Conservation (phyloP, 2,329 filamentous ascomycete species). For the Pestalotiopsis sp. region DNA sequence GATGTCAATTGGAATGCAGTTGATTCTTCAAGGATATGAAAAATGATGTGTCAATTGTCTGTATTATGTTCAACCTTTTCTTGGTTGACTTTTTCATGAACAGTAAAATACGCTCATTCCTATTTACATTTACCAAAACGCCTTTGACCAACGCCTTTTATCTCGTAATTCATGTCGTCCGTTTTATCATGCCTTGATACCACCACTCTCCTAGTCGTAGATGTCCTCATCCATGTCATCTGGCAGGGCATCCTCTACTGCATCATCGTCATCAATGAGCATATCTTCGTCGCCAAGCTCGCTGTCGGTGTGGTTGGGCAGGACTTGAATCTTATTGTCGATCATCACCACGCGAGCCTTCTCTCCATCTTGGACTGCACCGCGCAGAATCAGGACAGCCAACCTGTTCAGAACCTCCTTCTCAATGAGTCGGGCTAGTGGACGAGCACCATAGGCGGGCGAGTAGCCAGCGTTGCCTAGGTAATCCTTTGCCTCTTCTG, state of each 20-base stretch:
- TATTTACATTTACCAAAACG: not conserved
- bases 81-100: not conserved
- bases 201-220: constrained; percentile 37
- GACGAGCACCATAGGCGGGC: constrained; percentile 91
- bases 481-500: constrained; percentile 88
- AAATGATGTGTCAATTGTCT: not conserved
- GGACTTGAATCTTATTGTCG: constrained; percentile 77
- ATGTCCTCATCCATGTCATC: constrained; percentile 65
- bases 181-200: not conserved
- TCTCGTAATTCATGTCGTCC: constrained; percentile 14
- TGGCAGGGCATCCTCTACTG: constrained; percentile 67
- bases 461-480: constrained; percentile 91
- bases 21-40: not conserved
- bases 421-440: constrained; percentile 87
- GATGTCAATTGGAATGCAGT: too few relatives aligned
- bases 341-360: constrained; percentile 76
- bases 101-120: not conserved
- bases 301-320: constrained; percentile 77
- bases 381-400: constrained; percentile 87
- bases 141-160: constrained; percentile 5
- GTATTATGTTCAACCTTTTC: not conserved
- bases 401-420: constrained; percentile 95
- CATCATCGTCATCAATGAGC: constrained; percentile 74
- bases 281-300: constrained; percentile 66
- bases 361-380: constrained; percentile 85